phyloP scores from a whole-genome alignment of 1,139 yeast genomes.

The Sugiyamaella pinicola region DNA sequence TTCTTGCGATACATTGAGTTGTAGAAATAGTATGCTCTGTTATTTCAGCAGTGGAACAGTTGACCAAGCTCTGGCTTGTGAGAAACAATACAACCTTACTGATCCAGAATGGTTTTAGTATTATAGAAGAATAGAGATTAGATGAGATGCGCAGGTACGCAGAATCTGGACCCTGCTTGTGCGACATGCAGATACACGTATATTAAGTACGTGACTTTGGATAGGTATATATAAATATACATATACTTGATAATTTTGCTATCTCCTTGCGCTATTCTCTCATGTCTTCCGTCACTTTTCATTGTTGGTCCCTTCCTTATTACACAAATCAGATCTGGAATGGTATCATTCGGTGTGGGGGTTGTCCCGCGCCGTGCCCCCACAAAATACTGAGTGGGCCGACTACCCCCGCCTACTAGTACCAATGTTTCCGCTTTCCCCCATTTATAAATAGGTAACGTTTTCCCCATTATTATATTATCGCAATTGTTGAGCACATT shows the following conservation, averaged over 20 bases:
- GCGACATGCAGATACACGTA: background rate
- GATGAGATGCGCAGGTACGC: background rate
- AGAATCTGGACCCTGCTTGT: background rate
- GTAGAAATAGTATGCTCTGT: conserved; percentile 36
- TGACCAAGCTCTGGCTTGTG: conserved; percentile 32
- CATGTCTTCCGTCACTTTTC: no score
- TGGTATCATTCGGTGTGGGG: background rate
- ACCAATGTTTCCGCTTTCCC: conserved; percentile 6
- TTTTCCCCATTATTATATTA: background rate
- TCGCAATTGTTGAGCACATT: no score
- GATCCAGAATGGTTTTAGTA: conserved; percentile 14
- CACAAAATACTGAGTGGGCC: background rate
- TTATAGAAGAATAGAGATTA: no score
- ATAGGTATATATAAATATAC: no score
- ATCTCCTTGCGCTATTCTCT: no score
- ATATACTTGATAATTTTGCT: no score
- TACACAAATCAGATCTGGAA: no score
- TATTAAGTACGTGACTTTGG: no score
- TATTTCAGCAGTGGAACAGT: conserved; percentile 37
- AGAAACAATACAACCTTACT: conserved; percentile 15
- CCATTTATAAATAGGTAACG: conserved; percentile 12
- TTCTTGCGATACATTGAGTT: conserved; percentile 29
- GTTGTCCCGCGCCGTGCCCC: background rate
- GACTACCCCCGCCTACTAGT: background rate
- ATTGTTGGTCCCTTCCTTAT: no score